Base-by-base conservation (phyloP, 2,329 filamentous ascomycete species). In the Venturia effusa region DNA sequence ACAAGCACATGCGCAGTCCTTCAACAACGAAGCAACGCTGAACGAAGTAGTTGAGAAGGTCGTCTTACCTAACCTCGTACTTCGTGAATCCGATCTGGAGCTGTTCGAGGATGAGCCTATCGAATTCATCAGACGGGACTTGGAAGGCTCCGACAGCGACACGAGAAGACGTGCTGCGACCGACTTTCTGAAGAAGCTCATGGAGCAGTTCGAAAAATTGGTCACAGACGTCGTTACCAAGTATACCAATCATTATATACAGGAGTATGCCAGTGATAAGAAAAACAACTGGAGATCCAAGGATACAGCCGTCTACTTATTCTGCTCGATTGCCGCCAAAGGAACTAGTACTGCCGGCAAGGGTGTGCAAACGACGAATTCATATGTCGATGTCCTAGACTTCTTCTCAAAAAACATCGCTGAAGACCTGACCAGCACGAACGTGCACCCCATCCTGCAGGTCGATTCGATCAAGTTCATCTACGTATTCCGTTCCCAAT, bases 81-180 rank as follows among this genome's bases (percentile, higher is more conserved):
- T 99, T 66, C 86, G 95, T 68, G 94, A 97, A 71, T 94, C 92
- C 0, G 95, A 99, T 68, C 84, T 96, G 63, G 94, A 99, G 74
- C 83, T 96, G 68, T 97, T 99, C 70, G 94, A 99, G 73, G 95
- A 99, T 73, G 95, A 99, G 78, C 94, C 94, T 0, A 99, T 99
- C 68, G 94, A 99, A 75, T 99, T 96, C 73, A 99, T 99, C 71
- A 85, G 94, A 67, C 85, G 92, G 70, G 94, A 99, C 75, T 80
- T 99, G 59, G 94, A 99, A 74, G 94, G 94, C 7, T 97, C 94
- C 1, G 94, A 99, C 75, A 95, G 89, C 63, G 94, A 97, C 73
- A 99, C 94, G 1, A 83, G 94, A 71, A 83, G 94, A 68, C 84
- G 94, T 71, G 93, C 94, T 48, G 92, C 95, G 0, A 97, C 93